A percentile compares a stretch with the other conserved stretches of the same genome.
Conservation (phyloP, 2,329 filamentous ascomycete genomes). For the Colletotrichum sp. region DNA sequence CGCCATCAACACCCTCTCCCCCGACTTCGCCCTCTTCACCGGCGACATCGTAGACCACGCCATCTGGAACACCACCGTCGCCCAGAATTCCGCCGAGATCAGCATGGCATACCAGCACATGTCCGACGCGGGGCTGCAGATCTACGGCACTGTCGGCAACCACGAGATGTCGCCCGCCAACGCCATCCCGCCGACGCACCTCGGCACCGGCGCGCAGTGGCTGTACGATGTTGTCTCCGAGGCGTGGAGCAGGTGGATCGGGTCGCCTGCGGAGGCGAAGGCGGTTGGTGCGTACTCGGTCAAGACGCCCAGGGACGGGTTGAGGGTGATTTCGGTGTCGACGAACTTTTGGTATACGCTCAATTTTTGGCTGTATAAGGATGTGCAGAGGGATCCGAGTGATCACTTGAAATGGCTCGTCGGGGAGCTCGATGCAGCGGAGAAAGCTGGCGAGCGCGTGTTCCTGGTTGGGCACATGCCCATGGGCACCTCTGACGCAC, state of each 20-base stretch:
- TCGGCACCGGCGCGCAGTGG: not conserved
- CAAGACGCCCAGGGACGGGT: not conserved
- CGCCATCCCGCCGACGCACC: not conserved
- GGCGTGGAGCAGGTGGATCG: not conserved
- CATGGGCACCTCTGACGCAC: not conserved
- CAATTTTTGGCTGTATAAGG: not conserved
- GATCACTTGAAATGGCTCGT: not conserved
- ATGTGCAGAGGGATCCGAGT: not conserved
- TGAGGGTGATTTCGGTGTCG: not conserved
- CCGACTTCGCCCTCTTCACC: conserved; percentile 63
- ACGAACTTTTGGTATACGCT: not conserved
- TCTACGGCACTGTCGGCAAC: conserved; percentile 62
- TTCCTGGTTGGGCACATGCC: not conserved
- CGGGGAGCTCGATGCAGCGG: not conserved
- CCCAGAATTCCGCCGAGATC: conserved; percentile 39
- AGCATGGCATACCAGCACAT: conserved; percentile 53
- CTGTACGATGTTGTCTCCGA: not conserved
- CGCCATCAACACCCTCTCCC: conserved; percentile 50
- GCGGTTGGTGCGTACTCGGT: not conserved
- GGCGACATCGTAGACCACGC: conserved; percentile 63
- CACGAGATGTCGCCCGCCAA: conserved; percentile 55
- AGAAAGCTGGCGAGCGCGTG: not conserved
- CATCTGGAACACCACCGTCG: conserved; percentile 48
- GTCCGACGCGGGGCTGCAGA: conserved; percentile 41
- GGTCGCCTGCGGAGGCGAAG: not conserved